These are phyloP conservation scores for Sisymbrium irio DNA, from an alignment of 345 rosid species.

Conservation along the genomic window DNA sequence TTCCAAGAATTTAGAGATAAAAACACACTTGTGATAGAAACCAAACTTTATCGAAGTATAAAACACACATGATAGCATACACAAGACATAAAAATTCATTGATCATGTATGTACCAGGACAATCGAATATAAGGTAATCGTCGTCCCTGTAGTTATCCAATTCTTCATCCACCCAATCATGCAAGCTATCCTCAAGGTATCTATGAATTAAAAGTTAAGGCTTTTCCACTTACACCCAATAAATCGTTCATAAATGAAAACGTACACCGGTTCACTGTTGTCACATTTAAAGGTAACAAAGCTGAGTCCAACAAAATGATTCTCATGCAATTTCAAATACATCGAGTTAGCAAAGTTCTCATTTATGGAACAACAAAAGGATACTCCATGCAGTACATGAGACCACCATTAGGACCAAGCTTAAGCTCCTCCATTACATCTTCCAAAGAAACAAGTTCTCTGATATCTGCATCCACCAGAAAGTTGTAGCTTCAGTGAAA, in stretches of 20 bases:
- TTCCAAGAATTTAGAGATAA: neutral
- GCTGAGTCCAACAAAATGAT: neutral
- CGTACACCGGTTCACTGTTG: neutral
- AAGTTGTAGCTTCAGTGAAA: neutral
- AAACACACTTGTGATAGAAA: neutral
- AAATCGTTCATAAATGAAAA: neutral
- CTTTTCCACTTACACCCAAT: neutral
- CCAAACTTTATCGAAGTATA: neutral
- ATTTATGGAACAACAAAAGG: slow-evolving; percentile 34
- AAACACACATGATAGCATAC: neutral
- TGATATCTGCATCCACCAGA: slow-evolving; percentile 56
- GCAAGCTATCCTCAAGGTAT: slow-evolving; percentile 74
- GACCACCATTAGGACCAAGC: slow-evolving; percentile 91
- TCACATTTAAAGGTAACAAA: too few relatives aligned
- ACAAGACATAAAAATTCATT: slow-evolving; percentile 8
- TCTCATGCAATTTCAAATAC: neutral
- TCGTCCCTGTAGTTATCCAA: slow-evolving; percentile 84
- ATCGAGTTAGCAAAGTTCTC: neutral
- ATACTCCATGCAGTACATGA: slow-evolving; percentile 97
- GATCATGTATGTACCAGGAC: slow-evolving; percentile 66
- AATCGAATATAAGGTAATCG: slow-evolving; percentile 83
- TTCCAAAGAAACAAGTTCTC: slow-evolving; percentile 84
- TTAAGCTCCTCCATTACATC: slow-evolving; percentile 92
- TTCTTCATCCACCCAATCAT: slow-evolving; percentile 85
- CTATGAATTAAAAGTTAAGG: slow-evolving; percentile 58